Conservation (phyloP, 768 basidiomycete genomes). For the Gymnopilus dilepis region DNA sequence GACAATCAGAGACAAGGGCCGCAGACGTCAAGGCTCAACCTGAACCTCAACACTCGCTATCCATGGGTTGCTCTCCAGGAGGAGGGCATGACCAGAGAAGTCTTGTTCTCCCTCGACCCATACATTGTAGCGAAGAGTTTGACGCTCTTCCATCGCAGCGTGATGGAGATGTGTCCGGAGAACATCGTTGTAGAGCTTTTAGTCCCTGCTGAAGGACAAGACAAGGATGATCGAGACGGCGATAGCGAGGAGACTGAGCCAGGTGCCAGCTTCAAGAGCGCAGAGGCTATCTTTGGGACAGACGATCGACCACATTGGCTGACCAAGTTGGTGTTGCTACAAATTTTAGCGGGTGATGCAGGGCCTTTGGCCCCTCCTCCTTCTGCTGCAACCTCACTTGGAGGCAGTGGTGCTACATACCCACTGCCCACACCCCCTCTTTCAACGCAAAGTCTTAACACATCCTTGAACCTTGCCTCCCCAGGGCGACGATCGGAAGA, state of each 20-base stretch:
- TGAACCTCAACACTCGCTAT: conserved; percentile 27
- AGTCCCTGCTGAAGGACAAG: neutral
- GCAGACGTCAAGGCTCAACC: conserved; percentile 28
- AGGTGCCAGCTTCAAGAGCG: conserved; percentile 23
- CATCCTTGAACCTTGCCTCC: conserved; percentile 25
- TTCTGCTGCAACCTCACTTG: neutral
- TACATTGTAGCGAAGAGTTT: conserved; percentile 67
- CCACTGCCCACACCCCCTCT: neutral
- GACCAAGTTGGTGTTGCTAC: conserved; percentile 72
- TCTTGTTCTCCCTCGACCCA: conserved; percentile 68
- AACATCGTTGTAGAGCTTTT: conserved; percentile 52
- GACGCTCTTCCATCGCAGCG: conserved; percentile 60
- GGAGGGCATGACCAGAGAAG: conserved; percentile 72
- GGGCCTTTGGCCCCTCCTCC: neutral
- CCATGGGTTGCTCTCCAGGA: conserved; percentile 61
- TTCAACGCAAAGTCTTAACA: neutral
- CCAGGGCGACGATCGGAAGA: conserved; percentile 42
- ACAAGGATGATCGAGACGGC: conserved; percentile 2
- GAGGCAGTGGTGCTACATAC: neutral
- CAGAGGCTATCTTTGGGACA: conserved; percentile 58
- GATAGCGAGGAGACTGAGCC: neutral
- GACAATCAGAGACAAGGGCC: conserved; percentile 27
- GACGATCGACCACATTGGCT: conserved; percentile 83
- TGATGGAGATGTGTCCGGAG: conserved; percentile 56
- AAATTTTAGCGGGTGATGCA: conserved; percentile 68